phyloP scores from a whole-genome alignment of 805 yeast species.

The Candida pini region DNA sequence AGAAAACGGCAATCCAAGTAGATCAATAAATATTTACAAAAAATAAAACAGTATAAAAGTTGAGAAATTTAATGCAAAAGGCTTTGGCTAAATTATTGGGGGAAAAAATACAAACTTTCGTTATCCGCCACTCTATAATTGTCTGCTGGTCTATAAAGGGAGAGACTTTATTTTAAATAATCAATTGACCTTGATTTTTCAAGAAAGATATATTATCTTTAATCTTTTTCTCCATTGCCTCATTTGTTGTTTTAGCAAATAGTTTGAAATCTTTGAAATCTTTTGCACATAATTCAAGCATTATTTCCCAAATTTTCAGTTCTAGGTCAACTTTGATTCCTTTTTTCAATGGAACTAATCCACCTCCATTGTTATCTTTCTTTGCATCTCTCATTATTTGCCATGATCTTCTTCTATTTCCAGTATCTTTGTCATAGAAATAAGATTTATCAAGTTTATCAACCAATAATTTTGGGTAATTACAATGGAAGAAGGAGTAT shows the following conservation, averaged over 20 bases:
- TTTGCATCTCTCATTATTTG: conserved; percentile 25
- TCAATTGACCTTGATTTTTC: conserved; percentile 11
- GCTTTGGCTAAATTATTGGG: too few relatives aligned
- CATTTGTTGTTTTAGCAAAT: conserved; percentile 20
- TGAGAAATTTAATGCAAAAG: too few relatives aligned
- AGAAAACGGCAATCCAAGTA: too few relatives aligned
- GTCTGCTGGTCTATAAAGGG: too few relatives aligned
- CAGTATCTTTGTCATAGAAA: conserved; percentile 14
- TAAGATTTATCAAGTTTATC: conserved; percentile 15
- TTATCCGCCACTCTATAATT: too few relatives aligned
- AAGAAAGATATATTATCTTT: conserved; percentile 13
- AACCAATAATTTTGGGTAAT: conserved; percentile 26
- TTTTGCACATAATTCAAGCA: conserved; percentile 14
- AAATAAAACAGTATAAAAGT: too few relatives aligned
- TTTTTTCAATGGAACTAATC: conserved; percentile 11
- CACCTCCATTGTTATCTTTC: conserved; percentile 22
- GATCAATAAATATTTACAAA: too few relatives aligned
- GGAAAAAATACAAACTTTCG: too few relatives aligned
- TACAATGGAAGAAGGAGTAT: conserved; percentile 26
- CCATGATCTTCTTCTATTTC: conserved; percentile 21
- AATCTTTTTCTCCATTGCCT: conserved; percentile 21
- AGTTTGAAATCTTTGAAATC: conserved; percentile 25
- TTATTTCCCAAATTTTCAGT: conserved; percentile 21
- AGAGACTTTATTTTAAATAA: conserved; percentile 9
- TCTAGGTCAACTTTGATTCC: conserved; percentile 22